Conservation (phyloP, 1,284 basidiomycete genomes). For the Boletus sp. region DNA sequence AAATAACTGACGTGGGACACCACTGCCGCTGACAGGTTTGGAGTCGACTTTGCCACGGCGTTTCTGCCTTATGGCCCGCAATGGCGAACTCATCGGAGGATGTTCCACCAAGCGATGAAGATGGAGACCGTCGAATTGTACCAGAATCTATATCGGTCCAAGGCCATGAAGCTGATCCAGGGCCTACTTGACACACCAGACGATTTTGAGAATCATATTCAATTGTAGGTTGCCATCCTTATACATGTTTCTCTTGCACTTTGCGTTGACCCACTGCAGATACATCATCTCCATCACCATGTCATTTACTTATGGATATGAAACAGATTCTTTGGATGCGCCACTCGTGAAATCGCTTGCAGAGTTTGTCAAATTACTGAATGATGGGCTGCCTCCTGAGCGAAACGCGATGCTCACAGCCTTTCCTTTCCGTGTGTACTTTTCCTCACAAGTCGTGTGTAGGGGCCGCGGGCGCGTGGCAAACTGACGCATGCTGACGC, state of each 20-base stretch:
- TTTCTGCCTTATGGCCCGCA: slow-evolving; percentile 31
- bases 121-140: slow-evolving; percentile 18
- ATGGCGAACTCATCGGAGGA: slow-evolving; percentile 29
- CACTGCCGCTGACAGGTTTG: slow-evolving; percentile 21
- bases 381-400: slow-evolving; percentile 25
- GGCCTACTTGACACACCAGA: slow-evolving; percentile 24
- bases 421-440: slow-evolving; percentile 29
- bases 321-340: slow-evolving; percentile 25
- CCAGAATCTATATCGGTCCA: slow-evolving; percentile 22
- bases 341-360: slow-evolving; percentile 27
- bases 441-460: not conserved
- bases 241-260: not conserved
- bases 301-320: slow-evolving; percentile 31
- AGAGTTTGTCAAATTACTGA: slow-evolving; percentile 25
- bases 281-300: slow-evolving; percentile 33
- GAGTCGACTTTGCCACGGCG: slow-evolving; percentile 31
- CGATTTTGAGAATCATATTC: slow-evolving; percentile 24
- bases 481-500: slow-evolving; percentile 5
- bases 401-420: slow-evolving; percentile 30
- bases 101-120: slow-evolving; percentile 31
- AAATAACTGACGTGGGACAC: not conserved
- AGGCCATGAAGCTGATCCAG: slow-evolving; percentile 20
- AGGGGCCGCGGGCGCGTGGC: not conserved
- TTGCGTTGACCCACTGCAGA: slow-evolving; percentile 11
- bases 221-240: slow-evolving; percentile 16